A percentile compares a stretch with the other conserved stretches of the same genome.
These are phyloP conservation scores for Boletus edulis DNA, from an alignment of 768 basidiomycete species.

Conservation along the genomic window DNA sequence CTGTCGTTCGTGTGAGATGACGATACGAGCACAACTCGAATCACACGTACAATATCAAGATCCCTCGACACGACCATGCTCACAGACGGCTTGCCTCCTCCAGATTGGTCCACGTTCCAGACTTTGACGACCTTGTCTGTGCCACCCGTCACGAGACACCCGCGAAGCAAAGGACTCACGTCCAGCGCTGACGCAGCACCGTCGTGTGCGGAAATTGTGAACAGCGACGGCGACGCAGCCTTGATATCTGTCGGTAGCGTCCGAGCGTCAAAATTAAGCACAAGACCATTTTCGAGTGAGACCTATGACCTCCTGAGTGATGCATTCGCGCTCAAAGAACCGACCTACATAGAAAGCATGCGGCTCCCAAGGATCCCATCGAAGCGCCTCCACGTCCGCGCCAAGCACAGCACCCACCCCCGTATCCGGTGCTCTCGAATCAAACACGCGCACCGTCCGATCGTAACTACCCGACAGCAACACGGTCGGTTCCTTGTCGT, in stretches of 20 bases:
- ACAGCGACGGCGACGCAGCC: constrained; percentile 65
- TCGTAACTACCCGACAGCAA: constrained; percentile 93
- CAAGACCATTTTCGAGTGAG: constrained; percentile 90
- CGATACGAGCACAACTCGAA: neutral
- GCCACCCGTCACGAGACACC: constrained; percentile 92
- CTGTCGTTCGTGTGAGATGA: constrained; percentile 38
- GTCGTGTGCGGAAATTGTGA: constrained; percentile 92
- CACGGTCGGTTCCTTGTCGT: constrained; percentile 81
- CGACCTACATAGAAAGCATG: constrained; percentile 78
- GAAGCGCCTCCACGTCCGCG: constrained; percentile 89
- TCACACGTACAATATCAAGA: constrained; percentile 74
- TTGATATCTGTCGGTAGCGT: constrained; percentile 71
- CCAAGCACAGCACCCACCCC: constrained; percentile 85
- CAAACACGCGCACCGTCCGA: constrained; percentile 92
- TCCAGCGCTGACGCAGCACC: constrained; percentile 88
- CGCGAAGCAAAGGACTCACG: constrained; percentile 84
- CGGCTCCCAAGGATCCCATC: constrained; percentile 96
- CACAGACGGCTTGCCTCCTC: constrained; percentile 65
- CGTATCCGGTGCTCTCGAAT: constrained; percentile 77
- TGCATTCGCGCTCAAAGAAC: neutral
- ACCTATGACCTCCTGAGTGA: constrained; percentile 51
- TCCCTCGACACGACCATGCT: constrained; percentile 85
- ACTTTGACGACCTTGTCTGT: constrained; percentile 94
- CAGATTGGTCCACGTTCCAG: constrained; percentile 84
- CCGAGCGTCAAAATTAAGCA: constrained; percentile 89